Base-by-base conservation (phyloP, 768 basidiomycete genomes). In the Favolaschia claudopus region DNA sequence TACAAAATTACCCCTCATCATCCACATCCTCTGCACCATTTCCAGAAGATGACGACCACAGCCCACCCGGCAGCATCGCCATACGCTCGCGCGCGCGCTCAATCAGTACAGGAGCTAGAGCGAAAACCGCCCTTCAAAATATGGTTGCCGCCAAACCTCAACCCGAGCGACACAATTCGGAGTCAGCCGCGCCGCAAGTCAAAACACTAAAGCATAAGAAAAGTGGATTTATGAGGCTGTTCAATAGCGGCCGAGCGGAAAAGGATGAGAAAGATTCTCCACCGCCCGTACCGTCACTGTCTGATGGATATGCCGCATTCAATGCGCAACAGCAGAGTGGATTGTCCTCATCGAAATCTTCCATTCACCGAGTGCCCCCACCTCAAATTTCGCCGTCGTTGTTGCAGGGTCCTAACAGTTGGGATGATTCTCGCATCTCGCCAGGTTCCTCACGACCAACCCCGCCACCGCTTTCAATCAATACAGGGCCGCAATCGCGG, bases 141-240 rank as follows among this genome's bases (percentile, higher is more conserved):
- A 76, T 82, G 24, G 77, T 79, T 31, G 74, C 77, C 15, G 62
- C 59, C 62, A 67, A 45, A 25, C 78, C 74, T 37, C 53, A 76
- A 57, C 61, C 69, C n/a, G 83, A 85, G 53, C 70, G 74, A 28
- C 76, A 73, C 34, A 82, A 81, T 44, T 76, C 77, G 6, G 85
- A 83, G 31, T 69, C 75, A 2, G 55, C 60, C 24, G 43, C 69
- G 6, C 22, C 56, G 37, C 67, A 76, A 25, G 76, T 76, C 10
- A 89, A 85, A 65, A 63, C 74, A 2, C 70, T 93, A 46, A 91
- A 84, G 65, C 88, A 89, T 58, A 92, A 89, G 78, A 93, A 89
- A 71, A 93, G 91, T 62, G 92, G 82, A 8, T 91, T 94, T 69
- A 84, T 93, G 87, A 79, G 89, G 47, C 74, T 94, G 12, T 92